Conservation (phyloP, 139 green algal genomes). For the Astrephomene gubernaculifera region DNA sequence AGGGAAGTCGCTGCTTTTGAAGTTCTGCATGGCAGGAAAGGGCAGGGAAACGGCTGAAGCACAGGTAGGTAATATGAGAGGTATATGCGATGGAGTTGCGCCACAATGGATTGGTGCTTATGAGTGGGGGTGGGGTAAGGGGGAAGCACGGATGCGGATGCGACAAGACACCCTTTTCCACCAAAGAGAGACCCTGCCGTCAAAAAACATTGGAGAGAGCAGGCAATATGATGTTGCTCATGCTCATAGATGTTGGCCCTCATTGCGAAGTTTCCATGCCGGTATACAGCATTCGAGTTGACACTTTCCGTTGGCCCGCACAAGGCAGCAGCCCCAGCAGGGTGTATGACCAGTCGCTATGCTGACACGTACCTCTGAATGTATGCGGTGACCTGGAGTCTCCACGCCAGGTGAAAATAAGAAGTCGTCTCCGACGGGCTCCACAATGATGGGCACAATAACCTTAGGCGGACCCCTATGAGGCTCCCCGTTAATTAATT, state of each 20-base stretch:
- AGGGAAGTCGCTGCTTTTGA: background rate
- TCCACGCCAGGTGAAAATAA: slow-evolving; percentile 10
- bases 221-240: background rate
- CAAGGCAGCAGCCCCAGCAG: background rate
- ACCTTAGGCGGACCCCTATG: slow-evolving; percentile 6
- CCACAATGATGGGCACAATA: background rate
- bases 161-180: too few relatives aligned
- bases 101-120: background rate
- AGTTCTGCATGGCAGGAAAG: background rate
- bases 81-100: background rate
- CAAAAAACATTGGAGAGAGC: background rate
- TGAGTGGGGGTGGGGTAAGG: too few relatives aligned
- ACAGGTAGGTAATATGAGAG: background rate
- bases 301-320: background rate
- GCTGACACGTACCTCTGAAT: background rate
- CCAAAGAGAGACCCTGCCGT: background rate
- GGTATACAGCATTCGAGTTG: background rate
- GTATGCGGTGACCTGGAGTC: background rate
- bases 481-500: too few relatives aligned
- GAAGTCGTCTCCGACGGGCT: slow-evolving; percentile 14
- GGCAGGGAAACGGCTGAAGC: background rate
- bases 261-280: background rate
- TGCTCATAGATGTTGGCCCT: background rate
- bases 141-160: too few relatives aligned
- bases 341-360: background rate